Evolutionary conservation across 345 rosid genomes (phyloP).

Genomic region (Excoecaria cochinchinensis): DNA sequence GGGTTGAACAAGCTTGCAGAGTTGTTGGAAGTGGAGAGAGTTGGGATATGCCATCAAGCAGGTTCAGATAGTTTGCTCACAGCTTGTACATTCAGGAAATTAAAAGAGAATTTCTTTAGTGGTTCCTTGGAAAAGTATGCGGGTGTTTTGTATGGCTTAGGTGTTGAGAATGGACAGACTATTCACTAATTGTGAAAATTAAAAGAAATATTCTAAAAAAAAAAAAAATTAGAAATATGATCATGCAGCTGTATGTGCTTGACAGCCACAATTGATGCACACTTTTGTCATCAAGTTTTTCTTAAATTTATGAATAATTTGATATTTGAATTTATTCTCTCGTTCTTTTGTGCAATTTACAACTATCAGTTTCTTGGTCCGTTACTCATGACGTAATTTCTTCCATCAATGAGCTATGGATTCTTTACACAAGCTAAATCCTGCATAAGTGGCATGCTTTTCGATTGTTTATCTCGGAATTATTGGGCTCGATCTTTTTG

Average conservation of each 20-base stretch:
- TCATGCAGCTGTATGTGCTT: slow-evolving; percentile 25
- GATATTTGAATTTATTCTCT: neutral
- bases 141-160: slow-evolving; percentile 74
- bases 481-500: neutral
- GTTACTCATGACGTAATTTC: neutral
- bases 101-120: slow-evolving; percentile 64
- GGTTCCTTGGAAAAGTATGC: slow-evolving; percentile 62
- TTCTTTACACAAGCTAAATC: neutral
- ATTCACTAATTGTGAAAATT: slow-evolving; percentile 30
- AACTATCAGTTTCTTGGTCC: neutral
- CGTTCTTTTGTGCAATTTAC: neutral
- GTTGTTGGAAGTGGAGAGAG: slow-evolving; percentile 61
- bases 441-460: neutral
- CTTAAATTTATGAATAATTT: slow-evolving; percentile 19
- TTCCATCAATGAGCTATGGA: neutral
- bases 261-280: slow-evolving; percentile 20
- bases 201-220: slow-evolving; percentile 12
- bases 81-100: slow-evolving; percentile 64
- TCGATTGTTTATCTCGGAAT: neutral
- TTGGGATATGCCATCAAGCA: slow-evolving; percentile 76
- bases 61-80: slow-evolving; percentile 86
- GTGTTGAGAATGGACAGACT: slow-evolving; percentile 64
- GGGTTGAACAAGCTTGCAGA: slow-evolving; percentile 77
- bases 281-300: slow-evolving; percentile 27
- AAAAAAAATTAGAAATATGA: slow-evolving; percentile 7